Percentiles rank a stretch among this genome's conserved stretches.
Evolutionary conservation across 768 basidiomycete species (phyloP).

Genomic region (Jaapia argillacea): DNA sequence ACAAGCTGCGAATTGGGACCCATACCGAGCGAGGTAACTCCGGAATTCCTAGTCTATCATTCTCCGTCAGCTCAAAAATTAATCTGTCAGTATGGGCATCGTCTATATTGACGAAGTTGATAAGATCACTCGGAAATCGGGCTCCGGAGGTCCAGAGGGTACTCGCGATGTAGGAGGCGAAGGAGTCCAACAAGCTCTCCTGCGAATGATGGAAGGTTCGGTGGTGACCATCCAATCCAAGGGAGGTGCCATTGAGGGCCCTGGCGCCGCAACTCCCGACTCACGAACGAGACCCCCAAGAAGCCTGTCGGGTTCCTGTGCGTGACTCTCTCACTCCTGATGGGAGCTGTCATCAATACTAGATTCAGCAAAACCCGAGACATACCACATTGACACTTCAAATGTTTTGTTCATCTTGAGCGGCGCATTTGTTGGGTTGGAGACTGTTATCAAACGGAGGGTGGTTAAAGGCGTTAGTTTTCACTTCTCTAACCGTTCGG

Average conservation of each 20-base stretch:
- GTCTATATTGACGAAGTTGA: slow-evolving; percentile 96
- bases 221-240: slow-evolving; percentile 75
- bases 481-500: neutral
- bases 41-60: slow-evolving; percentile 4
- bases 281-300: too few relatives aligned
- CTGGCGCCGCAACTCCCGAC: slow-evolving; percentile 31
- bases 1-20: slow-evolving; percentile 87
- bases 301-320: too few relatives aligned
- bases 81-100: slow-evolving; percentile 75
- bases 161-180: slow-evolving; percentile 89
- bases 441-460: slow-evolving; percentile 68
- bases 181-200: slow-evolving; percentile 88
- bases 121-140: slow-evolving; percentile 68
- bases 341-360: too few relatives aligned
- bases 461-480: slow-evolving; percentile 74
- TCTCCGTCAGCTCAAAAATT: slow-evolving; percentile 2
- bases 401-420: slow-evolving; percentile 93
- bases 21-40: slow-evolving; percentile 66
- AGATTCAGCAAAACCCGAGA: too few relatives aligned
- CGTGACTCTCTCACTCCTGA: too few relatives aligned
- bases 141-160: slow-evolving; percentile 48
- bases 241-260: slow-evolving; percentile 36
- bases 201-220: slow-evolving; percentile 93
- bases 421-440: slow-evolving; percentile 91
- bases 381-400: slow-evolving; percentile 73